These are phyloP conservation scores for Acorus gramineus DNA, from an alignment of 106 monocot genomes.

Conservation along the genomic window DNA sequence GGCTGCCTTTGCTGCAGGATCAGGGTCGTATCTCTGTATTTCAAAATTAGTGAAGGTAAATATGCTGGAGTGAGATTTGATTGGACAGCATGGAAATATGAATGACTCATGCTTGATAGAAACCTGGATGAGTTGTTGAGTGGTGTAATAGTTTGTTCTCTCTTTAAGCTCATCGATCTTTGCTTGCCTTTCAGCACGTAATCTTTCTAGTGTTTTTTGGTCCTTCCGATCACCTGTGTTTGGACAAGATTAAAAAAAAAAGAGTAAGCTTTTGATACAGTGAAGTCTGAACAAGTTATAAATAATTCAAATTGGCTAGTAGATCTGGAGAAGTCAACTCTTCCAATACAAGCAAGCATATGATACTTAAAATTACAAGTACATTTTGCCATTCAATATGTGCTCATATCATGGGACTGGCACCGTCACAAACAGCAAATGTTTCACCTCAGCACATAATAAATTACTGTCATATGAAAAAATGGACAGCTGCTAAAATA, in stretches of 20 bases:
- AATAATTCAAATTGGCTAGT: too few relatives aligned
- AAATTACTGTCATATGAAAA: too few relatives aligned
- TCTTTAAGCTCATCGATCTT: constrained; percentile 96
- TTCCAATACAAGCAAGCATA: too few relatives aligned
- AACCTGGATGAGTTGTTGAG: constrained; percentile 94
- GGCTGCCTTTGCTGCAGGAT: constrained; percentile 86
- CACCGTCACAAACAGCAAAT: too few relatives aligned
- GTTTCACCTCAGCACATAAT: too few relatives aligned
- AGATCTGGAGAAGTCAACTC: too few relatives aligned
- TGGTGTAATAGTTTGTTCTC: constrained; percentile 93
- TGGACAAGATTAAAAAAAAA: not conserved
- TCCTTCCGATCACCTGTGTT: constrained; percentile 65
- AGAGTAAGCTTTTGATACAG: not conserved
- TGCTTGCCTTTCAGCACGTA: constrained; percentile 73
- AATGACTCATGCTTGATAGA: too few relatives aligned
- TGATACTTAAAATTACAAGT: too few relatives aligned
- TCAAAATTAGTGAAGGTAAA: not conserved
- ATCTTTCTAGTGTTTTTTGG: constrained; percentile 69
- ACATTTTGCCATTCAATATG: too few relatives aligned
- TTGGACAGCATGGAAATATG: too few relatives aligned
- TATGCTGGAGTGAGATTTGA: not conserved
- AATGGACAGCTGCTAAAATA: too few relatives aligned
- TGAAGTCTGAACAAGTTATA: not conserved
- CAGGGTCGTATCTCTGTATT: constrained; percentile 80
- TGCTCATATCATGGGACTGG: too few relatives aligned